These are phyloP conservation scores for Sarocladiaceae sp. DNA, from an alignment of 2,329 filamentous ascomycete genomes.

Conservation along the genomic window DNA sequence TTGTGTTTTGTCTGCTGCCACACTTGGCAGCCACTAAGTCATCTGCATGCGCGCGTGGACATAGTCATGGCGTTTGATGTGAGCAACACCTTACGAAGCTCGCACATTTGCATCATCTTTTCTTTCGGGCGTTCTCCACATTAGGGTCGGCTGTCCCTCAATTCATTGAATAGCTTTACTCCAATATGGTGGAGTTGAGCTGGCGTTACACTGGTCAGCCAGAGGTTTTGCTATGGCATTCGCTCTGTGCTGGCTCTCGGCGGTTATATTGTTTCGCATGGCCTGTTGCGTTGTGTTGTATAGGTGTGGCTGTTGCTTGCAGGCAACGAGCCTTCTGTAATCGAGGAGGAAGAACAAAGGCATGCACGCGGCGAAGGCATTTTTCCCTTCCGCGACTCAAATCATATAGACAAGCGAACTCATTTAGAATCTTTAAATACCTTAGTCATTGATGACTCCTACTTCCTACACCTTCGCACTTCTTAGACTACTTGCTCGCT, in stretches of 20 bases:
- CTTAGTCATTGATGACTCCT: not conserved
- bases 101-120: not conserved
- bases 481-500: too few species aligned
- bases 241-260: not conserved
- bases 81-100: not conserved
- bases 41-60: not conserved
- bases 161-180: not conserved
- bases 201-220: not conserved
- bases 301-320: not conserved
- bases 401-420: constrained; percentile 10
- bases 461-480: too few species aligned
- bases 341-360: constrained; percentile 5
- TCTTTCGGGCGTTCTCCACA: not conserved
- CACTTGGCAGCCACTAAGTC: not conserved
- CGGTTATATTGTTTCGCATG: not conserved
- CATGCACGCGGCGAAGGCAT: too few species aligned
- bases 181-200: not conserved
- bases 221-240: constrained; percentile 5
- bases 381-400: too few species aligned
- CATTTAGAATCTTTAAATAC: constrained; percentile 1
- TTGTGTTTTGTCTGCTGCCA: not conserved
- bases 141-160: not conserved
- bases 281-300: too few species aligned
- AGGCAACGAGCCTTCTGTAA: not conserved
- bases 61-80: constrained; percentile 2